Evolutionary conservation across 805 yeast genomes (phyloP), one percentile per base, ranked within the genome.

Genomic region (Nakazawaea ernobii): DNA sequence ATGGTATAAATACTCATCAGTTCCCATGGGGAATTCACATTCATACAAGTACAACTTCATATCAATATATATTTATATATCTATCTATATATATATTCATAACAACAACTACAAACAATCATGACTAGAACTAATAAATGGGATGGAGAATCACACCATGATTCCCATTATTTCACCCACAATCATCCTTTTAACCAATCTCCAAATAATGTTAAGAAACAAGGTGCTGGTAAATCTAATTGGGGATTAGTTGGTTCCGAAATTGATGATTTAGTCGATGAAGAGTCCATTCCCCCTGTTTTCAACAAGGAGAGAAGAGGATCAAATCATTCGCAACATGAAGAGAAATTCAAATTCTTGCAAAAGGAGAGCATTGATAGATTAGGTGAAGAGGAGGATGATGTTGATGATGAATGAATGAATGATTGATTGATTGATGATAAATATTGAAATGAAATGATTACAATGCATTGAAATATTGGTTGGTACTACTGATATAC

Each of bases 171-270:
- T 78, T 90, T 89, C 64, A 84, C 91, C 48, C 91, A 84, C 61
- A 77, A 78, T 57, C 95, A 95, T 15, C 75, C 75, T 59, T 64
- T 65, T 51, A 82, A 84, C 56, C 74, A 79, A 46, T 80, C 83
- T 52, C 96, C 96, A 47, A 81, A 80, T 59, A 78, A 80, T 58
- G 78, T 85, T 48, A 88, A 88, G 77, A 88, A 86, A 62, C 75
- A 75, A 49, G 97, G 97, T 43, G 84, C 84, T 32, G 97, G 97
- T 41, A 82, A 80, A 57, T 84, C 82, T 54, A 89, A 89, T 59
- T 88, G 96, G 96, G 97, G 97, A 39, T 69, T 72, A 50, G 75
- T 80, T 8, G 92, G 90, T 29, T 95, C 86, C 56, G 96, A 88
- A 57, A 61, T 83, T 45, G 77, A 79, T 41, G 86, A 80, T 52